Conservation (phyloP, 75 land plant genomes). For the Isoetes taiwanensis region DNA sequence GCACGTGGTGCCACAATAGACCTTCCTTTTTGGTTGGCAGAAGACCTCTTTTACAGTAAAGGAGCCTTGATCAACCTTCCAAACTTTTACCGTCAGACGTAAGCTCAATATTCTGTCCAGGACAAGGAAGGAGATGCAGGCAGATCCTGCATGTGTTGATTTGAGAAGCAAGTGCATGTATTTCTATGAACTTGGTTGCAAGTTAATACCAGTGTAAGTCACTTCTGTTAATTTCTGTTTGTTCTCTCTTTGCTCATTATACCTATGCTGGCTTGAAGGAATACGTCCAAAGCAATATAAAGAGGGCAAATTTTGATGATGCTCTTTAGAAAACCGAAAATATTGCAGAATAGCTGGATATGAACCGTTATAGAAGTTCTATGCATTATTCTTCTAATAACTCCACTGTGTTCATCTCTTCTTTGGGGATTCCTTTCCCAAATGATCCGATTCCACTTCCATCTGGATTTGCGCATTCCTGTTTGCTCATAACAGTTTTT, state of each 20-base stretch:
- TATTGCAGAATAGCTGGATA: too few species aligned
- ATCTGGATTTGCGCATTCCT: too few species aligned
- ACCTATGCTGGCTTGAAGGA: too few species aligned
- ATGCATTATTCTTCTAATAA: too few species aligned
- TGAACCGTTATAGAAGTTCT: too few species aligned
- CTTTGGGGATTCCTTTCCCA: too few species aligned
- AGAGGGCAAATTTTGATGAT: too few species aligned
- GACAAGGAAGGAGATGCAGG: conserved; percentile 77
- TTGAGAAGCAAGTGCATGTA: conserved; percentile 58
- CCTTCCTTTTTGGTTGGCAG: conserved; percentile 78
- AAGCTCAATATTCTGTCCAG: conserved; percentile 22
- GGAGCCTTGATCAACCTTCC: conserved; percentile 48
- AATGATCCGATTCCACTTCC: too few species aligned
- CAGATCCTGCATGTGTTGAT: conserved; percentile 82
- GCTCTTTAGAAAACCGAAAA: too few species aligned
- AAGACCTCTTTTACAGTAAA: conserved; percentile 58
- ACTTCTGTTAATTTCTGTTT: neutral
- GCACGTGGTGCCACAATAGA: conserved; percentile 71
- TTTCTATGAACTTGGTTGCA: conserved; percentile 86
- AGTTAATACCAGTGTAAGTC: conserved; percentile 64
- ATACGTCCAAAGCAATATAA: too few species aligned
- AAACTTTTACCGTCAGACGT: conserved; percentile 57
- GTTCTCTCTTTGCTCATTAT: neutral
- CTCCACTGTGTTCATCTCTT: too few species aligned
- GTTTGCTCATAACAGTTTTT: too few species aligned